A percentile compares a stretch with the other conserved stretches of the same genome.
Evolutionary conservation across 805 yeast species (phyloP).

Genomic region (Saccharomycopsis olivae): DNA sequence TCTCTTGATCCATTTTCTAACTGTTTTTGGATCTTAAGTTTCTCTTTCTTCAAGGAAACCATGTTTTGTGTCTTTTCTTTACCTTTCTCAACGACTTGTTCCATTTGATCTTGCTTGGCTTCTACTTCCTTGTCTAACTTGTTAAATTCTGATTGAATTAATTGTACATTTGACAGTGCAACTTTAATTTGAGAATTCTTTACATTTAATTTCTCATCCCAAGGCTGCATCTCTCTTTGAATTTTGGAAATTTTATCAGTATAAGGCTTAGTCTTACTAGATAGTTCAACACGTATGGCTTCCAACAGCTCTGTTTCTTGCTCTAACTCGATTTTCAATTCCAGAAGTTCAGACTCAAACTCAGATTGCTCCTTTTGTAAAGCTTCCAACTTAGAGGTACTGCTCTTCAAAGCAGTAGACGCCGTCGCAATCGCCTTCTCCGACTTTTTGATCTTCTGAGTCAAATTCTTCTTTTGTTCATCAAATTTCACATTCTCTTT

Average conservation of each 20-base stretch:
- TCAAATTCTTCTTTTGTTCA: constrained; percentile 63
- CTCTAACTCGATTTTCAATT: constrained; percentile 35
- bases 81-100: constrained; percentile 37
- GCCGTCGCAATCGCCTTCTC: constrained; percentile 43
- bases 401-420: constrained; percentile 32
- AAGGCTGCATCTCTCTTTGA: constrained; percentile 69
- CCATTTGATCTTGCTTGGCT: constrained; percentile 33
- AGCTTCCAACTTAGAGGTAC: constrained; percentile 36
- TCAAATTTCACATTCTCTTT: constrained; percentile 32
- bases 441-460: constrained; percentile 46
- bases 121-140: constrained; percentile 36
- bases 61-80: constrained; percentile 38
- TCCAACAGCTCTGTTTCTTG: constrained; percentile 49
- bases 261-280: constrained; percentile 62
- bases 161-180: constrained; percentile 53
- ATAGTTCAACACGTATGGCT: constrained; percentile 51
- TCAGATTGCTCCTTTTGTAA: constrained; percentile 35
- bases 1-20: constrained; percentile 49
- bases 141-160: constrained; percentile 38
- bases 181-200: constrained; percentile 56
- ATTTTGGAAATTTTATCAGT: constrained; percentile 53
- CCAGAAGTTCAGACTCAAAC: constrained; percentile 32
- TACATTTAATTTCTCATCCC: constrained; percentile 57
- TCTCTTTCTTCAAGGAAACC: constrained; percentile 36
- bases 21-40: constrained; percentile 40